A percentile compares a stretch with the other conserved stretches of the same genome.
Evolutionary conservation across 148 eudicot genomes (phyloP).

Genomic region (Diospyros lotus): DNA sequence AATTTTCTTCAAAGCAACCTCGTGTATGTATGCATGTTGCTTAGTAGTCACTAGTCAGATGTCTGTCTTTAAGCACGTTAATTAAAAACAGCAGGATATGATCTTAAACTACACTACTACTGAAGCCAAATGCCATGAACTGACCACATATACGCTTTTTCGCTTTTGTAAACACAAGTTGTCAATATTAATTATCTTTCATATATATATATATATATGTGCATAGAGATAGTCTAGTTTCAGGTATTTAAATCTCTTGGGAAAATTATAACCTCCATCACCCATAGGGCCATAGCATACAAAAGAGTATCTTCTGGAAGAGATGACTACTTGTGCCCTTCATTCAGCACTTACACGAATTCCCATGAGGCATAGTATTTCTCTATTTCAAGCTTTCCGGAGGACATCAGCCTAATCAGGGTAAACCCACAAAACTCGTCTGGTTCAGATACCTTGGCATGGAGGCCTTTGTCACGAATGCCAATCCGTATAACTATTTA

Average conservation of each 20-base stretch:
- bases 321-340: slow-evolving; percentile 27
- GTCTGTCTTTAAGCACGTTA: slow-evolving; percentile 46
- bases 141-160: slow-evolving; percentile 37
- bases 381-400: slow-evolving; percentile 75
- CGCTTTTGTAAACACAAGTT: slow-evolving; percentile 25
- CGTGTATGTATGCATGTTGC: slow-evolving; percentile 48
- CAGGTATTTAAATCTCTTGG: slow-evolving; percentile 35
- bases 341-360: slow-evolving; percentile 13
- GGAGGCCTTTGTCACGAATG: slow-evolving; percentile 46
- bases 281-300: slow-evolving; percentile 18
- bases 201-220: no score
- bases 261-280: slow-evolving; percentile 35
- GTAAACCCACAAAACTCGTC: slow-evolving; percentile 62
- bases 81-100: slow-evolving; percentile 30
- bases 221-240: slow-evolving; percentile 48
- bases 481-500: slow-evolving; percentile 64
- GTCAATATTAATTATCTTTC: slow-evolving; percentile 34
- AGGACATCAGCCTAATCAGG: slow-evolving; percentile 58
- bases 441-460: slow-evolving; percentile 27
- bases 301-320: slow-evolving; percentile 39
- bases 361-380: slow-evolving; percentile 54
- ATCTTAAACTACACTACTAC: slow-evolving; percentile 14
- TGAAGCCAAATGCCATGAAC: slow-evolving; percentile 34
- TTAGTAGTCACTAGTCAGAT: slow-evolving; percentile 29
- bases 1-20: slow-evolving; percentile 42